Conservation (phyloP, 106 monocot species). For the Dendrobium chrysotoxum region DNA sequence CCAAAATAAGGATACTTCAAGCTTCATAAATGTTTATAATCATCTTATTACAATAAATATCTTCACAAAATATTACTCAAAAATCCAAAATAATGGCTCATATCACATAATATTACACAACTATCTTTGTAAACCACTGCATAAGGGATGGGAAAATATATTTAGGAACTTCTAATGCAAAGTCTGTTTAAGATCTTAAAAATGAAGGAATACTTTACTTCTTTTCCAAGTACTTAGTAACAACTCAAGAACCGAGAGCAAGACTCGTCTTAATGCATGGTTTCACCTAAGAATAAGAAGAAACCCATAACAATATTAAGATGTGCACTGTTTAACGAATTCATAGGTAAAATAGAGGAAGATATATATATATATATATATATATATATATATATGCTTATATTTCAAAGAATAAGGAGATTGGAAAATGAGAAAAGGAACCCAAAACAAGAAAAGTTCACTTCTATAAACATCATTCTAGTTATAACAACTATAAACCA, state of each 20-base stretch:
- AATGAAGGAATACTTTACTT: conserved; percentile 63
- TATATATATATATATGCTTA: too few relatives aligned
- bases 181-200: neutral
- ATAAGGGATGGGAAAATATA: conserved; percentile 1
- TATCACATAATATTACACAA: too few relatives aligned
- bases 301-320: neutral
- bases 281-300: conserved; percentile 40
- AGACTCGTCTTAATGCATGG: conserved; percentile 97
- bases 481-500: too few relatives aligned
- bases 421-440: too few relatives aligned
- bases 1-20: too few relatives aligned
- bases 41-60: too few relatives aligned
- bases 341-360: neutral
- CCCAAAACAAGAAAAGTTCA: too few relatives aligned
- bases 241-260: conserved; percentile 91
- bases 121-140: conserved; percentile 88
- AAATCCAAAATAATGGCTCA: too few relatives aligned
- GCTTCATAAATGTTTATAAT: too few relatives aligned
- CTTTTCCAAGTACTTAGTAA: conserved; percentile 74
- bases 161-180: neutral
- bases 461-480: too few relatives aligned
- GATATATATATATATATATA: neutral
- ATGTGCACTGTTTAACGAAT: neutral
- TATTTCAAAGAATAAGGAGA: neutral
- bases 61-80: too few relatives aligned